Conservation (phyloP, 2,329 filamentous ascomycete genomes). For the Talaromyces sp. region DNA sequence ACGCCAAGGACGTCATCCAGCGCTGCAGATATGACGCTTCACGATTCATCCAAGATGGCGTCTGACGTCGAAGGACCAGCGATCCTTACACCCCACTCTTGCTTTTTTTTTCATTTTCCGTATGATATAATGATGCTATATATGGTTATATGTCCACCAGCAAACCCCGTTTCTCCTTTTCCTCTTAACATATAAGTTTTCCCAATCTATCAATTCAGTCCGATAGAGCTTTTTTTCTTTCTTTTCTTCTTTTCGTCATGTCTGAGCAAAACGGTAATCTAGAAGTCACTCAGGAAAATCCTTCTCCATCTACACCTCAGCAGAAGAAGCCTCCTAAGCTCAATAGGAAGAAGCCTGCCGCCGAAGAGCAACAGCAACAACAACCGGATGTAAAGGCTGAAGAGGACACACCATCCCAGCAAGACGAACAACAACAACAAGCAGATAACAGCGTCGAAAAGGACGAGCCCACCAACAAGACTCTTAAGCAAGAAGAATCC, state of each 20-base stretch:
- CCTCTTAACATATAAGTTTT: neutral
- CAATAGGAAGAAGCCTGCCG: conserved; percentile 24
- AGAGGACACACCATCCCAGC: conserved; percentile 8
- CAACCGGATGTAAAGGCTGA: conserved; percentile 10
- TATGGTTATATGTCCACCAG: neutral
- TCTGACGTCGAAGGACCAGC: neutral
- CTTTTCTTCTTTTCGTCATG: conserved; percentile 6
- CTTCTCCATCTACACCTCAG: conserved; percentile 5
- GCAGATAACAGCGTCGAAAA: neutral
- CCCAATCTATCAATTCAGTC: neutral
- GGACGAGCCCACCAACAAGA: neutral
- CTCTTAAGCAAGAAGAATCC: neutral
- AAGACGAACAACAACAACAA: conserved; percentile 8
- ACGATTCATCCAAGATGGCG: neutral
- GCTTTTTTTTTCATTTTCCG: no score
- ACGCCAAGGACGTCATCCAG: neutral
- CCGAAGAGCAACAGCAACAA: conserved; percentile 20
- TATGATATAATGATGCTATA: no score
- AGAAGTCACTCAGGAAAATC: conserved; percentile 7
- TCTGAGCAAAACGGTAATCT: conserved; percentile 9
- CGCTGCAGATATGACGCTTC: neutral
- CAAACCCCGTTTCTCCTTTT: neutral
- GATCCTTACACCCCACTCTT: neutral
- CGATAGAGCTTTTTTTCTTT: neutral
- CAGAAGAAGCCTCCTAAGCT: conserved; percentile 27